A percentile compares a stretch with the other conserved stretches of the same genome.
These are phyloP conservation scores for Beta macrorhiza DNA, from an alignment of 179 eudicot species.

Conservation along the genomic window DNA sequence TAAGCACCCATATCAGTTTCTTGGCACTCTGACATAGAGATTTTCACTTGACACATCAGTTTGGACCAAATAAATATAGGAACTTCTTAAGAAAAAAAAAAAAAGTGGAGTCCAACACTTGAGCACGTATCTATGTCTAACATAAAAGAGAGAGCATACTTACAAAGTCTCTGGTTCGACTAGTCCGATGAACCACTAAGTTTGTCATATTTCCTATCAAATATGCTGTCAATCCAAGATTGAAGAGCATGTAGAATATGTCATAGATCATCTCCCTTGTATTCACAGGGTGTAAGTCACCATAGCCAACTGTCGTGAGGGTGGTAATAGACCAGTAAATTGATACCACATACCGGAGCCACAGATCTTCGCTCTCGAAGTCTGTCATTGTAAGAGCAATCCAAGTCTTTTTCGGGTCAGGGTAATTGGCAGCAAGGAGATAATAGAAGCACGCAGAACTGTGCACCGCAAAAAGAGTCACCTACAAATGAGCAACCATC, in stretches of 20 bases:
- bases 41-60: no score
- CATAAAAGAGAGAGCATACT: slow-evolving; percentile 24
- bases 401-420: slow-evolving; percentile 61
- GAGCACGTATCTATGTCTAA: background rate
- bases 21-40: no score
- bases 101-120: no score
- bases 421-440: slow-evolving; percentile 49
- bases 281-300: slow-evolving; percentile 82
- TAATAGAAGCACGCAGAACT: slow-evolving; percentile 68
- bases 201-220: slow-evolving; percentile 94
- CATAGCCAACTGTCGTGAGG: slow-evolving; percentile 77
- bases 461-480: slow-evolving; percentile 72
- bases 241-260: slow-evolving; percentile 71
- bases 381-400: slow-evolving; percentile 37
- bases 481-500: slow-evolving; percentile 36
- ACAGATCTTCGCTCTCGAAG: slow-evolving; percentile 30
- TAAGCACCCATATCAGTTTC: no score
- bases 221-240: slow-evolving; percentile 71
- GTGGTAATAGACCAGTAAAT: slow-evolving; percentile 86
- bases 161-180: slow-evolving; percentile 71
- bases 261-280: slow-evolving; percentile 67
- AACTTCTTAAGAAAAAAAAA: no score
- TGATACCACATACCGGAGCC: slow-evolving; percentile 55
- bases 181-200: slow-evolving; percentile 71
- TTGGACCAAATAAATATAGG: no score